Conservation (phyloP, 495 filamentous ascomycete genomes). For the Parmelia sp. region DNA sequence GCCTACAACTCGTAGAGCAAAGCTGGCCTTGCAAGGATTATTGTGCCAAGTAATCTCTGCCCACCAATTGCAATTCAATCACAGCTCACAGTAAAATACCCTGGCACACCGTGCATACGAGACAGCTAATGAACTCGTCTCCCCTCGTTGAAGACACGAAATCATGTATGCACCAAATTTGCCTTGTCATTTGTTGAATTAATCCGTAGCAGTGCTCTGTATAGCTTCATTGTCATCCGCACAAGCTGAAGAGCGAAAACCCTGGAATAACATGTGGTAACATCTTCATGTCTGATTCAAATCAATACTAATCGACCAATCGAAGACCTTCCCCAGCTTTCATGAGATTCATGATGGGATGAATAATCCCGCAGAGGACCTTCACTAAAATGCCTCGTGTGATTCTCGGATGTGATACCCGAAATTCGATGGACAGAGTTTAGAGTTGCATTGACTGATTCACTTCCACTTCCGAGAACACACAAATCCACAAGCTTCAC, state of each 20-base stretch:
- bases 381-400: background rate
- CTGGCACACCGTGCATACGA: background rate
- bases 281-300: background rate
- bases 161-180: too few relatives aligned
- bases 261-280: background rate
- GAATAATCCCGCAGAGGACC: background rate
- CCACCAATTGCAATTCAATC: background rate
- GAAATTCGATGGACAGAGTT: background rate
- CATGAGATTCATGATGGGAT: too few relatives aligned
- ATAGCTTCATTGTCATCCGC: background rate
- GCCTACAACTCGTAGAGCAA: too few relatives aligned
- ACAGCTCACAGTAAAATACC: background rate
- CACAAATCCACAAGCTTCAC: background rate
- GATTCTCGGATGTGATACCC: background rate
- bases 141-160: too few relatives aligned
- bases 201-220: too few relatives aligned
- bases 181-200: too few relatives aligned
- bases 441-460: background rate
- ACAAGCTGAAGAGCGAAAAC: background rate
- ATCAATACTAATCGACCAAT: background rate
- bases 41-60: too few relatives aligned
- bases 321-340: background rate
- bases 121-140: background rate
- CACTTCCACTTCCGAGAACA: background rate
- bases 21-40: background rate